A percentile compares a stretch with the other conserved stretches of the same genome.
Evolutionary conservation across 768 basidiomycete species (phyloP).

Genomic region (Hericium coralloides): DNA sequence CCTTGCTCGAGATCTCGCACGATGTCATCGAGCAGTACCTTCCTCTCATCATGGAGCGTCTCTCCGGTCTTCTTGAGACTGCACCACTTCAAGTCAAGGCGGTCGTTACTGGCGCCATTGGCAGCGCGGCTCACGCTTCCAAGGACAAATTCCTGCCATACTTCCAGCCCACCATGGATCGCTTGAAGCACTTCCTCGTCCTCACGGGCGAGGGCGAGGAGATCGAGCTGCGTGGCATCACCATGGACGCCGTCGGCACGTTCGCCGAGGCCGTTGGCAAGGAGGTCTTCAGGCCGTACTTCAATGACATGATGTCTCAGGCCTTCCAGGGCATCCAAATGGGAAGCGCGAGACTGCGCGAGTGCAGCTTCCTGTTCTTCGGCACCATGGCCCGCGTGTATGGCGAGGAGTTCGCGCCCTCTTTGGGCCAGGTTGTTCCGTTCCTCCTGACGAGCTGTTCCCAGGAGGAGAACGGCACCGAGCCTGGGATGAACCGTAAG

Average conservation of each 20-base stretch:
- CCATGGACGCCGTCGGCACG: conserved; percentile 98
- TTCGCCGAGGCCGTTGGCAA: conserved; percentile 95
- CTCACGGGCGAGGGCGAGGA: conserved; percentile 87
- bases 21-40: conserved; percentile 90
- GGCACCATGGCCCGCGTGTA: conserved; percentile 98
- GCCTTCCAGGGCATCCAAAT: conserved; percentile 86
- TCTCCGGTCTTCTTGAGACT: conserved; percentile 76
- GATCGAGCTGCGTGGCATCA: conserved; percentile 89
- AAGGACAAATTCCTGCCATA: conserved; percentile 87
- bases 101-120: conserved; percentile 95
- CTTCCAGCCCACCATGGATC: conserved; percentile 86
- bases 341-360: conserved; percentile 79
- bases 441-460: conserved; percentile 74
- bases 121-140: conserved; percentile 95
- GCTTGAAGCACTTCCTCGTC: conserved; percentile 80
- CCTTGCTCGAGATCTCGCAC: conserved; percentile 88
- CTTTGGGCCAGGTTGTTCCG: conserved; percentile 81
- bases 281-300: conserved; percentile 91
- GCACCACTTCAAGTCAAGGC: conserved; percentile 85
- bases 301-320: conserved; percentile 91
- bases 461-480: conserved; percentile 75
- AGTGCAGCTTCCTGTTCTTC: conserved; percentile 97
- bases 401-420: conserved; percentile 85
- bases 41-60: conserved; percentile 88
- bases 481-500: conserved; percentile 8